A percentile compares a stretch with the other conserved stretches of the same genome.
These are phyloP conservation scores for Castanea sativa DNA, from an alignment of 306 rosid genomes.

Conservation along the genomic window DNA sequence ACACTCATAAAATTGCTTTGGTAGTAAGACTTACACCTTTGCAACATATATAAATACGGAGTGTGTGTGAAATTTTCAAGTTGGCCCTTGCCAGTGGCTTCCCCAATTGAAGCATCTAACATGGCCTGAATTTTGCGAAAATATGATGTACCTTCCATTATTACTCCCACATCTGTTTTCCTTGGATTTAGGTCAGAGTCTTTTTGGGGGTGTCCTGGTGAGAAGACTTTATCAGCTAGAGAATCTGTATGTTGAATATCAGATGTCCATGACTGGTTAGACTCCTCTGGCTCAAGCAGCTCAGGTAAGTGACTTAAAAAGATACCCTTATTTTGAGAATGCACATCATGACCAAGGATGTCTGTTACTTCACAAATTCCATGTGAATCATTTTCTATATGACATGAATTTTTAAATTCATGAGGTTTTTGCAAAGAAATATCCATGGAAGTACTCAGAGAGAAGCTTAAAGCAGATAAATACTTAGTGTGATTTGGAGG, in stretches of 20 bases:
- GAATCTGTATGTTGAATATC: conserved; percentile 29
- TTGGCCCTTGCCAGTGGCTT: conserved; percentile 35
- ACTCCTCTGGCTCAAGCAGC: conserved; percentile 35
- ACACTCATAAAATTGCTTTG: conserved; percentile 52
- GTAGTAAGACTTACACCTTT: conserved; percentile 36
- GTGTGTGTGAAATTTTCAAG: conserved; percentile 22
- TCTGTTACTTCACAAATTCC: conserved; percentile 35
- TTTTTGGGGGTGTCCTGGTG: conserved; percentile 22
- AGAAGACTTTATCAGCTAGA: conserved; percentile 23
- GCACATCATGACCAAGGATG: conserved; percentile 20
- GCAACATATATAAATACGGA: conserved; percentile 35
- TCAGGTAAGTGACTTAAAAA: conserved; percentile 31
- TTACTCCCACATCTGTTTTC: conserved; percentile 31
- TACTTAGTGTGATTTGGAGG: conserved; percentile 45
- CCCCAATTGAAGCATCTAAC: conserved; percentile 29
- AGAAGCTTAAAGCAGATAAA: conserved; percentile 65
- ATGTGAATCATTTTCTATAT: conserved; percentile 23
- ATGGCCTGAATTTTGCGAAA: conserved; percentile 24
- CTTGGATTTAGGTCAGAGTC: conserved; percentile 28
- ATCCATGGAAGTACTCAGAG: conserved; percentile 23
- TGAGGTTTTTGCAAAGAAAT: conserved; percentile 36
- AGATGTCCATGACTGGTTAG: conserved; percentile 32
- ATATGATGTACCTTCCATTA: conserved; percentile 33
- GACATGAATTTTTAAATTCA: conserved; percentile 38
- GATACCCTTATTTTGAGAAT: conserved; percentile 32